Base-by-base conservation (phyloP, 2,329 filamentous ascomycete species). In the Neopestalotiopsis clavispora region DNA sequence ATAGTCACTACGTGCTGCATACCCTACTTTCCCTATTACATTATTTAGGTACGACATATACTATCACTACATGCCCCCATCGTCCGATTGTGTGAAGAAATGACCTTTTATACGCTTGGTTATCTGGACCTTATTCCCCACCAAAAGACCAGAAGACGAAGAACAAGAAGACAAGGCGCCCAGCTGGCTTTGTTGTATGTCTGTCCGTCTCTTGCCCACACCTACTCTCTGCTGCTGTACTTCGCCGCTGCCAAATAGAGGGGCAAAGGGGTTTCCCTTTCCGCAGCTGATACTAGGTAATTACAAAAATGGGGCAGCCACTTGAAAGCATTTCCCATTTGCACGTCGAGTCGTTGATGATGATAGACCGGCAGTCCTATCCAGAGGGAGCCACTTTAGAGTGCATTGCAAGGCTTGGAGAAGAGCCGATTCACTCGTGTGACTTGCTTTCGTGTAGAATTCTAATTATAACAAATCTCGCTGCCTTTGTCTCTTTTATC, bases 231-330 rank as follows among this genome's bases (percentile, higher is more conserved):
- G 23, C 23, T 28, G 23, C 23, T 28, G 17, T 17, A 52, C 45
- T 52, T 52, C 45, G 45, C 45, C 45, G 45, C 45, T 52, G 45
- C 45, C 45, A 52, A 52, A 52, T 52, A 52, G 45, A 52, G 45
- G 45, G 45, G 45, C 45, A 52, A 52, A 20, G 45, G 45, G 45
- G 45, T 52, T 52, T 52, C 45, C 45, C 17, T 38, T 20, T 20
- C 17, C 45, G 45, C 45, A 52, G 45, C 45, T 52, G 45, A 52
- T 52, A 38, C 34, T 38, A 38, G 34, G 34, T 38, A 52, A 52
- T 52, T 52, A 52, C 45, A 52, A 52, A 52, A 20, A 52, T 52
- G 45, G 45, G 45, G 45, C 45, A 52, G 45, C 45, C 45, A 52
- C 45, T n/a, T 38, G 14, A 52, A 52, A 20, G 45, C n/a, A 17